Evolutionary conservation across 2,329 filamentous ascomycete genomes (phyloP).

Genomic region (Aspergillus terreus): DNA sequence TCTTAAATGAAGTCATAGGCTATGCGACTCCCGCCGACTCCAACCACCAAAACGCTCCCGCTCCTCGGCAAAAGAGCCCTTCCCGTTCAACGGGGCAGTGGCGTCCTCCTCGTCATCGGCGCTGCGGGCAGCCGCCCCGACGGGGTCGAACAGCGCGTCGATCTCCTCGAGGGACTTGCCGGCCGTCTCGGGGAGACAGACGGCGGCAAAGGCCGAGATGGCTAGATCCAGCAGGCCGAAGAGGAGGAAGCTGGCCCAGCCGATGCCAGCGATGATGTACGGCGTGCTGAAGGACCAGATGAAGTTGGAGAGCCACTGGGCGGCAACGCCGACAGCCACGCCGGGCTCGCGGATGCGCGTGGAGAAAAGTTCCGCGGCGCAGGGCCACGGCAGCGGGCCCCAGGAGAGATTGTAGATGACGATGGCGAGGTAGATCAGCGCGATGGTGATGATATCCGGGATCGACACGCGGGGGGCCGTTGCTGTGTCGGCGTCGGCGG

Average conservation of each 20-base stretch:
- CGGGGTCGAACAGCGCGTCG: constrained; percentile 51
- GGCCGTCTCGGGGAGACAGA: constrained; percentile 54
- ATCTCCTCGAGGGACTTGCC: constrained; percentile 55
- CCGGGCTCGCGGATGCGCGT: constrained; percentile 38
- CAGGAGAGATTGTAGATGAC: constrained; percentile 43
- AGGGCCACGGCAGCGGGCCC: constrained; percentile 40
- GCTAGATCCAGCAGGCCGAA: constrained; percentile 43
- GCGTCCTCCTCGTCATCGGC: background rate
- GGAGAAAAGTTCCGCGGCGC: constrained; percentile 37
- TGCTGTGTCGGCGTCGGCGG: background rate
- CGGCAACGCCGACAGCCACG: constrained; percentile 36
- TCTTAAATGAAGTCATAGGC: too few relatives aligned
- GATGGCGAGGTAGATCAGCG: constrained; percentile 55
- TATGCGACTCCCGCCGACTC: too few relatives aligned
- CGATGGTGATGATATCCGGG: constrained; percentile 49
- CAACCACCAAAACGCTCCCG: too few relatives aligned
- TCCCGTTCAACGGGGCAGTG: background rate
- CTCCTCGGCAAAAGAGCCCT: background rate
- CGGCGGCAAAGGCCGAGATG: constrained; percentile 46
- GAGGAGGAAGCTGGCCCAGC: constrained; percentile 46
- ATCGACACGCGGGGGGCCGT: constrained; percentile 37
- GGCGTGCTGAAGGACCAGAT: constrained; percentile 40
- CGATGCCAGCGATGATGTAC: constrained; percentile 44
- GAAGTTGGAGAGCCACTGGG: constrained; percentile 42
- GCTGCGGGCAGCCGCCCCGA: background rate